Conservation (phyloP, 2,329 filamentous ascomycete species). For the Colletotrichum eleusines region DNA sequence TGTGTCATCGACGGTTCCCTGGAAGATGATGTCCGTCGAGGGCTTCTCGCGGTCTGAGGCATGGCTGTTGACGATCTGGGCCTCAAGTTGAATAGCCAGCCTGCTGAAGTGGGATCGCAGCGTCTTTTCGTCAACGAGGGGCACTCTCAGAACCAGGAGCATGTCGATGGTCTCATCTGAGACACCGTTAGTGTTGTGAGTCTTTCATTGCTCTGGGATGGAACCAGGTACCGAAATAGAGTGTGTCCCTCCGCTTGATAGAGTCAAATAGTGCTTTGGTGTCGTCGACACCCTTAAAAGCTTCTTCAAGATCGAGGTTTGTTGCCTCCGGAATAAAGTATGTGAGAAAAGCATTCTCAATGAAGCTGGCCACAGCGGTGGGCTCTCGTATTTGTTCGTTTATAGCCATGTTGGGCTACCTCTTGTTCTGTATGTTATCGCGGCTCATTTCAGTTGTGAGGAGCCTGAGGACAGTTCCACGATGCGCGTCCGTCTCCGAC, state of each 20-base stretch:
- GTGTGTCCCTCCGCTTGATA: slow-evolving; percentile 70
- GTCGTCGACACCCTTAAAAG: slow-evolving; percentile 58
- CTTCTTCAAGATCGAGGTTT: slow-evolving; percentile 65
- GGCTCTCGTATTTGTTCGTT: slow-evolving; percentile 24
- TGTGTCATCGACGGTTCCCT: slow-evolving; percentile 62
- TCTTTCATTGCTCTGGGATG: slow-evolving; percentile 26
- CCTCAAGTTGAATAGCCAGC: slow-evolving; percentile 75
- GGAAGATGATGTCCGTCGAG: slow-evolving; percentile 71
- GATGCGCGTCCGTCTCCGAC: slow-evolving; percentile 7
- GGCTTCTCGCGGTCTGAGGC: slow-evolving; percentile 61
- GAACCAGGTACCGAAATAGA: slow-evolving; percentile 76
- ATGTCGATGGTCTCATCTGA: slow-evolving; percentile 80
- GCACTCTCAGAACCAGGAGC: slow-evolving; percentile 75
- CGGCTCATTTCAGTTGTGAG: slow-evolving; percentile 23
- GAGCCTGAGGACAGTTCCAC: slow-evolving; percentile 25
- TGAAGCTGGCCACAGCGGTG: slow-evolving; percentile 58
- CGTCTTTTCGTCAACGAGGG: slow-evolving; percentile 66
- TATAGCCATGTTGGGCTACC: slow-evolving; percentile 44
- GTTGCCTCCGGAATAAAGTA: slow-evolving; percentile 72
- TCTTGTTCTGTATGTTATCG: slow-evolving; percentile 17
- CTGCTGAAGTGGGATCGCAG: slow-evolving; percentile 71
- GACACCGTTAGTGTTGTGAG: slow-evolving; percentile 43
- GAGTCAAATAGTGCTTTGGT: slow-evolving; percentile 65
- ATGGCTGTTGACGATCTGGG: slow-evolving; percentile 71
- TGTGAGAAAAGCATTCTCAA: slow-evolving; percentile 69